Evolutionary conservation across 1,284 basidiomycete genomes (phyloP).

Genomic region (Melanopsichium pennsylvanicum): DNA sequence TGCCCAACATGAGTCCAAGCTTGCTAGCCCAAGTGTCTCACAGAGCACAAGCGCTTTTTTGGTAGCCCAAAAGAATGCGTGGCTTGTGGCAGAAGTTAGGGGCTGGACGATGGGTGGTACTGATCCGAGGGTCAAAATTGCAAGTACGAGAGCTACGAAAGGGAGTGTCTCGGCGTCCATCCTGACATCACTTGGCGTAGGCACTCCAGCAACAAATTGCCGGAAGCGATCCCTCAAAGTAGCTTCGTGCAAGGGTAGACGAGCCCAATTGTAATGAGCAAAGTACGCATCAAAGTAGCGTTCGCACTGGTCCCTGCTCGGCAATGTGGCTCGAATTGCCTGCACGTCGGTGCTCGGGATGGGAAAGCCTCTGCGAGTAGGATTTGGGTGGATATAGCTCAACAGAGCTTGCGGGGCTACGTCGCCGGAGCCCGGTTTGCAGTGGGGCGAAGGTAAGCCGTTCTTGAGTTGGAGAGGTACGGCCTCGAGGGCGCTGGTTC

Average conservation of each 20-base stretch:
- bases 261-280: conserved; percentile 45
- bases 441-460: conserved; percentile 14
- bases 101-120: conserved; percentile 45
- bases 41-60: conserved; percentile 46
- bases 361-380: conserved; percentile 41
- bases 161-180: conserved; percentile 46
- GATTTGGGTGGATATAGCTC: conserved; percentile 40
- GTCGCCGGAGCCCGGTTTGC: conserved; percentile 12
- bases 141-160: conserved; percentile 34
- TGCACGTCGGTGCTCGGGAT: conserved; percentile 43
- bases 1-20: conserved; percentile 47
- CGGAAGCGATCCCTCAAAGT: conserved; percentile 38
- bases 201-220: conserved; percentile 30
- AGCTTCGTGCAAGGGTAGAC: conserved; percentile 31
- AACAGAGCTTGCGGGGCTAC: conserved; percentile 27
- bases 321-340: conserved; percentile 36
- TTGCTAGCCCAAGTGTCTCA: conserved; percentile 42
- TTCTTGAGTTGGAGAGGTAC: conserved; percentile 41
- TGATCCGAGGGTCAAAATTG: conserved; percentile 36
- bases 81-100: conserved; percentile 36
- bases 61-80: conserved; percentile 47
- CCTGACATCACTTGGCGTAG: conserved; percentile 27
- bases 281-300: conserved; percentile 48
- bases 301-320: conserved; percentile 36
- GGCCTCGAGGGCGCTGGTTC: conserved; percentile 39